Percentiles rank a stretch among this genome's conserved stretches.
These are phyloP conservation scores for Trichosporon sp. DNA, from an alignment of 1,284 basidiomycete genomes.

Conservation along the genomic window DNA sequence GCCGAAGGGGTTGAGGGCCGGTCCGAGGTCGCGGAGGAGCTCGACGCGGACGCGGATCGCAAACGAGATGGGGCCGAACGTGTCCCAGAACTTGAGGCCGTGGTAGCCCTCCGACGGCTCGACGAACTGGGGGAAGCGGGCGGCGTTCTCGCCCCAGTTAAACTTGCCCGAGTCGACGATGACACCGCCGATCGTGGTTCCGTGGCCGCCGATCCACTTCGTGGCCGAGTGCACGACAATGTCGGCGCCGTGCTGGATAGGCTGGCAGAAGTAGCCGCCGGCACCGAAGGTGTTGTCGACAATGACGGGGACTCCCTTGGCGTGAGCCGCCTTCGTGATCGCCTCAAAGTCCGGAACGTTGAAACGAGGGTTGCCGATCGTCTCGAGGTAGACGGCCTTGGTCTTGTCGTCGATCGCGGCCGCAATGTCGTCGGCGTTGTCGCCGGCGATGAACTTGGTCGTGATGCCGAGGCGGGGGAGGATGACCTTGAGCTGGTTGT, in stretches of 20 bases:
- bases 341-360: conserved; percentile 65
- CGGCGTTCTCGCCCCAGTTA: conserved; percentile 78
- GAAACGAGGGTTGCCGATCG: conserved; percentile 80
- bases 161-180: conserved; percentile 79
- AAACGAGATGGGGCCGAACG: conserved; percentile 55
- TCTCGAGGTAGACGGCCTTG: conserved; percentile 70
- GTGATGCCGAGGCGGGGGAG: conserved; percentile 54
- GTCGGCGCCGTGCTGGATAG: conserved; percentile 58
- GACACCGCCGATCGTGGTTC: conserved; percentile 79
- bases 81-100: conserved; percentile 66
- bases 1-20: conserved; percentile 69
- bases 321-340: conserved; percentile 58
- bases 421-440: conserved; percentile 60
- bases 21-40: conserved; percentile 71
- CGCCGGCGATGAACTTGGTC: conserved; percentile 67
- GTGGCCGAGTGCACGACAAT: conserved; percentile 82
- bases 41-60: conserved; percentile 49
- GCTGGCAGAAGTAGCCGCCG: conserved; percentile 53
- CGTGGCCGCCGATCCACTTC: conserved; percentile 88
- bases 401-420: conserved; percentile 57
- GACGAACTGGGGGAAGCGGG: conserved; percentile 60
- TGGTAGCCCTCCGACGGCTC: conserved; percentile 77
- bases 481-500: conserved; percentile 75
- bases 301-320: conserved; percentile 17
- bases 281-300: conserved; percentile 90